Evolutionary conservation across 768 basidiomycete genomes (phyloP).

Genomic region (Tephrocybe sp.): DNA sequence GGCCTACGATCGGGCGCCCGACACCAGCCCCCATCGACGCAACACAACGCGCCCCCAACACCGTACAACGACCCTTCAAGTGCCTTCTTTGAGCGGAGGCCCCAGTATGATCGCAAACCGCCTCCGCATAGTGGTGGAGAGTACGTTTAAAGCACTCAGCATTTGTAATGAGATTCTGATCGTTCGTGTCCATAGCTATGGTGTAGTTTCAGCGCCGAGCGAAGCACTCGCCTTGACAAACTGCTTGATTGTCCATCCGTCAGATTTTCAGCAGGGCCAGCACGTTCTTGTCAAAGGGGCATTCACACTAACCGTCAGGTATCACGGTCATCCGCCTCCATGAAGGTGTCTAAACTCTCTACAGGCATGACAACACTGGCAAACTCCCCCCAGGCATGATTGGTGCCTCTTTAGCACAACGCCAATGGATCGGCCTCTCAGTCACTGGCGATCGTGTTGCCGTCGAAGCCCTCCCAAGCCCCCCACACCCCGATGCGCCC

Average conservation of each 20-base stretch:
- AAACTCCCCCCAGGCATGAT: slow-evolving; percentile 67
- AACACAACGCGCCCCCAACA: slow-evolving; percentile 35
- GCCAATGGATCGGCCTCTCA: slow-evolving; percentile 90
- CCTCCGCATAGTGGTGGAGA: slow-evolving; percentile 31
- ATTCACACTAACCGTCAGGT: slow-evolving; percentile 78
- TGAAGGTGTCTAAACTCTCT: background rate
- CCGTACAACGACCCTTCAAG: slow-evolving; percentile 55
- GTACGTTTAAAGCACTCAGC: no score
- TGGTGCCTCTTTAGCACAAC: slow-evolving; percentile 75
- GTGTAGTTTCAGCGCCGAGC: slow-evolving; percentile 60
- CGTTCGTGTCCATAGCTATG: slow-evolving; percentile 36
- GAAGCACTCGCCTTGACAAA: slow-evolving; percentile 76
- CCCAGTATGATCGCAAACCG: slow-evolving; percentile 38
- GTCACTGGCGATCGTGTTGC: slow-evolving; percentile 73
- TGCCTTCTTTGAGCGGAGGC: slow-evolving; percentile 50
- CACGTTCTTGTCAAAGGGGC: slow-evolving; percentile 76
- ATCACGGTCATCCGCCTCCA: slow-evolving; percentile 18
- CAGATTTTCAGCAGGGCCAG: slow-evolving; percentile 70
- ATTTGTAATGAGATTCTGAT: slow-evolving; percentile 14
- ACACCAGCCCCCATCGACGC: slow-evolving; percentile 39
- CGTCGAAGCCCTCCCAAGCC: slow-evolving; percentile 60
- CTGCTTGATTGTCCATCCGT: slow-evolving; percentile 75
- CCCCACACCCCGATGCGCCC: slow-evolving; percentile 49
- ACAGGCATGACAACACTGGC: slow-evolving; percentile 77
- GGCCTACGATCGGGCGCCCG: slow-evolving; percentile 35